Evolutionary conservation across 768 basidiomycete genomes (phyloP), one percentile per base, ranked within the genome.

Genomic region (Psilocybe sp.): DNA sequence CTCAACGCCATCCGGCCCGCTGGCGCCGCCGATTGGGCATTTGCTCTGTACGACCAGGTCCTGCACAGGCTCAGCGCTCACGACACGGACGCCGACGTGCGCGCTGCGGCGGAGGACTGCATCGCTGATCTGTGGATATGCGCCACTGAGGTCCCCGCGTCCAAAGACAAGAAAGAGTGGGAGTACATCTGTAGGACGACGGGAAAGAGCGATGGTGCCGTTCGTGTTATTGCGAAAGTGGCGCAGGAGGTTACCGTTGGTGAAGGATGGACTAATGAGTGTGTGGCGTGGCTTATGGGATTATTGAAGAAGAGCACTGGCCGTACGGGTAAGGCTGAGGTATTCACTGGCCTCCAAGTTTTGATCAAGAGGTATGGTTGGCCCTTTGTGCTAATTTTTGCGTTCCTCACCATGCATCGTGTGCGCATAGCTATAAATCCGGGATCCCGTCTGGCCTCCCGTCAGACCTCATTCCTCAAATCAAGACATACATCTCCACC

Each of bases 61-160:
- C 71, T 89, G 3, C 64, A 71, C 16, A 77, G 92, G 45, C 69
- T 99, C 34, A 79, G 73, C 44, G 86, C 79, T 40, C 83, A 89
- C 52, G 89, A 95, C 56, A 95, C 95, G 1, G 96, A 98, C 64
- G 84, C 89, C 3, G 95, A 97, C 55, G 92, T 98, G 16, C 81
- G 93, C 34, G 76, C 79, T 19, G 82, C 79, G 54, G 93, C 93
- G 0, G 87, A 98, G 58, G 84, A 87, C 31, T 83, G 82, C 43
- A 78, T 96, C 39, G 94, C 87, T 1, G 87, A 93, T 62, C 70
- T 98, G 8, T 92, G 97, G 85, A 79, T 92, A 44, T 86, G 84
- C 56, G 92, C 93, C 1, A 85, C 88, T 1, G 90, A 93, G 41
- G 67, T 82, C 12, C 75, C 90, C 33, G 77, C 67, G 55, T 64